phyloP scores from a whole-genome alignment of 208 protist genomes.

The Acanthamoeba castellanii region DNA sequence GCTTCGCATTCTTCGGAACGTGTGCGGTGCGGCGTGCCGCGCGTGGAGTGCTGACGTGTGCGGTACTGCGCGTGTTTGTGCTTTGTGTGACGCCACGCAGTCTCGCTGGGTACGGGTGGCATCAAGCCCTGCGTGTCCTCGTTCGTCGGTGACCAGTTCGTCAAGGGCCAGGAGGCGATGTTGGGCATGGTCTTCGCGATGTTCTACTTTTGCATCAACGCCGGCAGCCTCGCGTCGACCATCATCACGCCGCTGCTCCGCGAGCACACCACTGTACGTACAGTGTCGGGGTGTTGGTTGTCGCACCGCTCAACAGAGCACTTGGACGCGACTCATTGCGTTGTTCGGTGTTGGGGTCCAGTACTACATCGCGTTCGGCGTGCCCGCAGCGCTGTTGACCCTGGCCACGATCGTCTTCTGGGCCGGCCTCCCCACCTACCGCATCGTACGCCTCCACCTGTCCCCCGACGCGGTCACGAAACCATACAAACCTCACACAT shows the following conservation, averaged over 20 bases:
- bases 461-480: no score
- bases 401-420: slow-evolving; percentile 79
- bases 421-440: slow-evolving; percentile 81
- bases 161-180: slow-evolving; percentile 72
- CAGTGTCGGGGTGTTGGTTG: no score
- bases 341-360: background rate
- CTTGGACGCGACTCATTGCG: background rate
- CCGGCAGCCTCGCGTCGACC: slow-evolving; percentile 83
- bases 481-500: no score
- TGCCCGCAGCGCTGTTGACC: slow-evolving; percentile 81
- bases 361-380: slow-evolving; percentile 83
- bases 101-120: slow-evolving; percentile 88
- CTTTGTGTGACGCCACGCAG: slow-evolving; percentile 38
- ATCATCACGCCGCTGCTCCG: slow-evolving; percentile 87
- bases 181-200: slow-evolving; percentile 83
- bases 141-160: slow-evolving; percentile 89
- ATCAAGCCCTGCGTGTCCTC: slow-evolving; percentile 87
- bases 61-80: slow-evolving; percentile 54
- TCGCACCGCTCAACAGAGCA: background rate
- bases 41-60: background rate
- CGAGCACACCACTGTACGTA: slow-evolving; percentile 52
- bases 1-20: background rate
- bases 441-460: slow-evolving; percentile 73
- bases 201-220: slow-evolving; percentile 90
- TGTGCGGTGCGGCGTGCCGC: no score